A percentile compares a stretch with the other conserved stretches of the same genome.
Conservation (phyloP, 805 yeast genomes). For the Metschnikowia kofuensis region DNA sequence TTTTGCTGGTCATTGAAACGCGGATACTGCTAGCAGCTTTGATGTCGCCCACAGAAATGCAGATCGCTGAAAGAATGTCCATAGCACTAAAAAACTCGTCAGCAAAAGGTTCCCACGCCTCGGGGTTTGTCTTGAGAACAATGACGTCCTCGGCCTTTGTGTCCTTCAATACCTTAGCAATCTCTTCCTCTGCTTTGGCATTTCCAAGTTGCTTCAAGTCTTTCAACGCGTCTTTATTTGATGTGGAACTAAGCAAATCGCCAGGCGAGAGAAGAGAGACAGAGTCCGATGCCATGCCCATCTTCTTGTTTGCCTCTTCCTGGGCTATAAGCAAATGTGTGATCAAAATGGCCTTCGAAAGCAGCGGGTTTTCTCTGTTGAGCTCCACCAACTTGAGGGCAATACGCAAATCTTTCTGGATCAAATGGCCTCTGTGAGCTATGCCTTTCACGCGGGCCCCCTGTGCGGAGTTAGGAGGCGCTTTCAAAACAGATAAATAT, state of each 20-base stretch:
- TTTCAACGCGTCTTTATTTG: background rate
- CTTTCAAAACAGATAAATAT: slow-evolving; percentile 51
- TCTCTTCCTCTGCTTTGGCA: background rate
- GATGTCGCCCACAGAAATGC: slow-evolving; percentile 66
- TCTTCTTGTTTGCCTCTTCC: slow-evolving; percentile 52
- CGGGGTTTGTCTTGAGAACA: slow-evolving; percentile 34
- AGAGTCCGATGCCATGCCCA: slow-evolving; percentile 20
- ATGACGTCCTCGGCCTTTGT: slow-evolving; percentile 16
- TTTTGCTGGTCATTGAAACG: slow-evolving; percentile 63
- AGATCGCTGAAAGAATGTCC: slow-evolving; percentile 70
- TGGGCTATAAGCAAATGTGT: slow-evolving; percentile 67
- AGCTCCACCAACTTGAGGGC: slow-evolving; percentile 65
- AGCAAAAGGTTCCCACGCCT: slow-evolving; percentile 68
- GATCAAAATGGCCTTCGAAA: slow-evolving; percentile 54
- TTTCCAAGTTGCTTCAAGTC: background rate
- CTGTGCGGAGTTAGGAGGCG: slow-evolving; percentile 27
- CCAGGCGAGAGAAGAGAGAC: slow-evolving; percentile 9
- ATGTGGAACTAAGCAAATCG: background rate
- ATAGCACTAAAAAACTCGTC: slow-evolving; percentile 77
- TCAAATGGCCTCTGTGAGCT: slow-evolving; percentile 50
- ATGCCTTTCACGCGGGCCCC: slow-evolving; percentile 21
- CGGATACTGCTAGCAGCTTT: slow-evolving; percentile 59
- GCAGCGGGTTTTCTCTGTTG: slow-evolving; percentile 43
- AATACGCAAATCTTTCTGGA: slow-evolving; percentile 69
- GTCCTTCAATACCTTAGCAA: background rate